These are phyloP conservation scores for Mortierella claussenii DNA, from an alignment of 192 early-diverging fungal species.

Conservation along the genomic window DNA sequence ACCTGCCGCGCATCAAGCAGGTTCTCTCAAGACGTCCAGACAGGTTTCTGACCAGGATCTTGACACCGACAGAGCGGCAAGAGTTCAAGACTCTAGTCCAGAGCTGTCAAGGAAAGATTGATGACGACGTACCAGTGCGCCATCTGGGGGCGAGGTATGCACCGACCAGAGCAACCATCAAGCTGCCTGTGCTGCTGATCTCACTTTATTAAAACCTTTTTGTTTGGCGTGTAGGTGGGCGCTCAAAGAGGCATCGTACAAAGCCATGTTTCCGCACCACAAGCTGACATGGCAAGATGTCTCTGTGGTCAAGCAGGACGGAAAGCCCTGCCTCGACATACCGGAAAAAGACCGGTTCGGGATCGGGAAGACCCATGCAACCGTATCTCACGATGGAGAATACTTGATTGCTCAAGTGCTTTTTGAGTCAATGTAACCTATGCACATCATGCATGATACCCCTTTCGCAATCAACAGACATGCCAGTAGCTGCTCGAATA, in stretches of 20 bases:
- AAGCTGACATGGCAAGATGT: conserved; percentile 74
- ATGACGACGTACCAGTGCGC: conserved; percentile 8
- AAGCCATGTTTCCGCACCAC: conserved; percentile 71
- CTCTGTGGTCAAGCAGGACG: conserved; percentile 59
- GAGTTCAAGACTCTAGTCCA: conserved; percentile 36
- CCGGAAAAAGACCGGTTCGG: conserved; percentile 43
- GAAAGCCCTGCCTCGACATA: conserved; percentile 59
- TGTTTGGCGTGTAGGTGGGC: conserved; percentile 63
- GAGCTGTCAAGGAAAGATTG: not conserved
- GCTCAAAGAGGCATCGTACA: conserved; percentile 79
- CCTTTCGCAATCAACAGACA: too few relatives aligned
- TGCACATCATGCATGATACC: too few relatives aligned
- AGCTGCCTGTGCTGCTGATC: not conserved
- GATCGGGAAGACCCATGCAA: conserved; percentile 59
- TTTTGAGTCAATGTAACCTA: conserved; percentile 56
- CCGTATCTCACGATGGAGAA: conserved; percentile 85
- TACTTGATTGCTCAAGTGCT: conserved; percentile 76
- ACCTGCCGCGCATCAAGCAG: conserved; percentile 67
- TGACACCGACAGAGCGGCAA: conserved; percentile 53
- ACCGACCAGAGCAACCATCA: too few relatives aligned
- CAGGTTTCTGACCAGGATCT: conserved; percentile 70
- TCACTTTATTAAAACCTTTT: not conserved
- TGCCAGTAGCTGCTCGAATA: too few relatives aligned
- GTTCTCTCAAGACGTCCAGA: conserved; percentile 62
- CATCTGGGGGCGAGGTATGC: conserved; percentile 38